phyloP scores from a whole-genome alignment of 2,329 filamentous ascomycete species.

The Exophiala sp. region DNA sequence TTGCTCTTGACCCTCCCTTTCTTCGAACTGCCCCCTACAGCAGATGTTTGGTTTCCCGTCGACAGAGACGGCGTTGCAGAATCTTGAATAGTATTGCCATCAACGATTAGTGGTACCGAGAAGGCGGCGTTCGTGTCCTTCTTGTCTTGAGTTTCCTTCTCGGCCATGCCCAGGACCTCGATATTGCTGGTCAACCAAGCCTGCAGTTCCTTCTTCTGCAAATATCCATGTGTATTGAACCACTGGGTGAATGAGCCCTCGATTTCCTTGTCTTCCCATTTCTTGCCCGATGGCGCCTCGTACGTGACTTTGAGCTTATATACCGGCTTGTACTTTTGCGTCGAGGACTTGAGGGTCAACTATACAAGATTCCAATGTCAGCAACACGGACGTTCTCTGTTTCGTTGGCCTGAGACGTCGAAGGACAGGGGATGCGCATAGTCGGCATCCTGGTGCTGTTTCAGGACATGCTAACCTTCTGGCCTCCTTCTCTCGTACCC shows the following conservation, averaged over 20 bases:
- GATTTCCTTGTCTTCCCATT: conserved; percentile 44
- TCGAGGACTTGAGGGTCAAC: conserved; percentile 66
- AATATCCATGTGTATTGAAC: conserved; percentile 54
- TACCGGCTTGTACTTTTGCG: conserved; percentile 71
- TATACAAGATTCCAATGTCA: conserved; percentile 34
- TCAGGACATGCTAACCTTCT: conserved; percentile 45
- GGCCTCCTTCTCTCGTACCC: conserved; percentile 63
- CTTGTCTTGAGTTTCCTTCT: conserved; percentile 15
- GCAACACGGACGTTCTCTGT: neutral
- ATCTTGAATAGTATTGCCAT: neutral
- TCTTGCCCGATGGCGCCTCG: conserved; percentile 36
- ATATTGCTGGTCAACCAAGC: conserved; percentile 56
- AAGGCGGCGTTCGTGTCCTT: conserved; percentile 1
- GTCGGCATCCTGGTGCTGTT: neutral
- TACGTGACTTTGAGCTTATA: conserved; percentile 66
- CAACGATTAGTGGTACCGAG: neutral
- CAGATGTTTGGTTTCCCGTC: neutral
- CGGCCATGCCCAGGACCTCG: conserved; percentile 49
- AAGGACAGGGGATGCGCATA: neutral
- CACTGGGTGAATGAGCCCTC: conserved; percentile 55
- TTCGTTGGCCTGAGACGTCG: too few relatives aligned
- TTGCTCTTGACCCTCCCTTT: neutral
- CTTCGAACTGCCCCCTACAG: neutral
- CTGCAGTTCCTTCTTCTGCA: conserved; percentile 56
- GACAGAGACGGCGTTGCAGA: neutral